Base-by-base conservation (phyloP, 306 rosid species). In the Adenanthera pavonina region DNA sequence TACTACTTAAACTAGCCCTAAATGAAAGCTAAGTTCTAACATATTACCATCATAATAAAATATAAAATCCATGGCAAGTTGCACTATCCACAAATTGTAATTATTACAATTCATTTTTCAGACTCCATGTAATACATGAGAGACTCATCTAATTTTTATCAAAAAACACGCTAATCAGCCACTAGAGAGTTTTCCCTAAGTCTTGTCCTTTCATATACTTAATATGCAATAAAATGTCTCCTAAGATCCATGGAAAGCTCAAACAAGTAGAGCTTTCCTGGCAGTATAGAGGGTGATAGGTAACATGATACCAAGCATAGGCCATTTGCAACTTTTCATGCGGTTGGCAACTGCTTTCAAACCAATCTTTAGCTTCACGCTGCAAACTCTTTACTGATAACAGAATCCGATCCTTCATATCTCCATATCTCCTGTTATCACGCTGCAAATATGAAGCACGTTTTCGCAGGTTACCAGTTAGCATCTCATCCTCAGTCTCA, bases 171-270 rank as follows among this genome's bases (percentile, higher is more conserved):
- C 9, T 38, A 68, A 0, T 19, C 14, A 41, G 20, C 13, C 19
- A 43, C 49, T n/a, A 43, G 3, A 13, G 2, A 13, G 17, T 11
- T 20, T 17, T 6, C 48, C 73, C 2, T 7, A 3, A 0, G 6
- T 41, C 43, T 40, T 34, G 13, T 11, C 73, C 79, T 59, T 43
- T 83, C 60, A 80, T 62, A 72, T 90, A 82, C 87, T 90, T 95
- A 14, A 92, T 85, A 53, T 83, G 82, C 73, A 95, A 80, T 68
- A 92, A 84, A 82, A 86, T 81, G 74, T 93, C 94, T 57, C 93
- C 94, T 34, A 88, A 83, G 47, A 90, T 89, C 99, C 99, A 95
- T 3, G 99, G 97, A 81, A 95, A 89, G 90, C 98, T 93, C 53
- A 95, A 72, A 86, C 76, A 92, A 38, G 64, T 76, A 74, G 80